phyloP scores from a whole-genome alignment of 1,139 yeast genomes.

The Hyphopichia burtonii region DNA sequence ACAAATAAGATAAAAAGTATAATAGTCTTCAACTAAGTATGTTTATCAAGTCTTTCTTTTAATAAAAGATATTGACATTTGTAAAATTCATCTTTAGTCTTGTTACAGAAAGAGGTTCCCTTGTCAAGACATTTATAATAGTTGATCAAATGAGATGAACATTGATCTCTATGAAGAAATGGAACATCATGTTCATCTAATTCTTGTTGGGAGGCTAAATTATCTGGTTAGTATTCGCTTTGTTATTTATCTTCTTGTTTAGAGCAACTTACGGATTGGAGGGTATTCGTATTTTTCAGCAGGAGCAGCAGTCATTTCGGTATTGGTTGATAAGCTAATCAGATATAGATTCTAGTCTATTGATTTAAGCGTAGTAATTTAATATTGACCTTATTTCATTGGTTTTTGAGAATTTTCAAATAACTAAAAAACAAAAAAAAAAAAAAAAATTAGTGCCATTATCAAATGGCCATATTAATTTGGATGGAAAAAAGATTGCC shows the following conservation, averaged over 20 bases:
- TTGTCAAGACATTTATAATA: conserved; percentile 49
- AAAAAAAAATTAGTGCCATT: conserved; percentile 17
- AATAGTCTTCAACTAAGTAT: conserved; percentile 3
- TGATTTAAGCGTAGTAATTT: too few species aligned
- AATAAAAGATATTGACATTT: conserved; percentile 47
- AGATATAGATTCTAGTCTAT: too few species aligned
- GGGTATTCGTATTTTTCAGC: conserved; percentile 22
- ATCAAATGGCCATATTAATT: not conserved
- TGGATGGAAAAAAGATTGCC: conserved; percentile 25
- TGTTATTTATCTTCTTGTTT: not conserved
- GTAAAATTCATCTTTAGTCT: conserved; percentile 46
- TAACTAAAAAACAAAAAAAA: conserved; percentile 4
- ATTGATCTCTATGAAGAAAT: conserved; percentile 46
- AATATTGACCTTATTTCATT: not conserved
- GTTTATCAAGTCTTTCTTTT: conserved; percentile 42
- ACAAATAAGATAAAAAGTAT: too few species aligned
- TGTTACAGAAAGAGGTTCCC: conserved; percentile 43
- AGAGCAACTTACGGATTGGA: conserved; percentile 23
- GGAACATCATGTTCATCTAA: conserved; percentile 47
- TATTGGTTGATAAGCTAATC: too few species aligned
- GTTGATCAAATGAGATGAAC: conserved; percentile 46
- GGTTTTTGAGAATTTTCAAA: conserved; percentile 3
- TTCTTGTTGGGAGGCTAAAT: conserved; percentile 36
- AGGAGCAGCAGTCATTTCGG: conserved; percentile 9
- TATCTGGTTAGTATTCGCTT: conserved; percentile 7